Conservation (phyloP, 129 eudicot genomes). For the Lonicera japonica region DNA sequence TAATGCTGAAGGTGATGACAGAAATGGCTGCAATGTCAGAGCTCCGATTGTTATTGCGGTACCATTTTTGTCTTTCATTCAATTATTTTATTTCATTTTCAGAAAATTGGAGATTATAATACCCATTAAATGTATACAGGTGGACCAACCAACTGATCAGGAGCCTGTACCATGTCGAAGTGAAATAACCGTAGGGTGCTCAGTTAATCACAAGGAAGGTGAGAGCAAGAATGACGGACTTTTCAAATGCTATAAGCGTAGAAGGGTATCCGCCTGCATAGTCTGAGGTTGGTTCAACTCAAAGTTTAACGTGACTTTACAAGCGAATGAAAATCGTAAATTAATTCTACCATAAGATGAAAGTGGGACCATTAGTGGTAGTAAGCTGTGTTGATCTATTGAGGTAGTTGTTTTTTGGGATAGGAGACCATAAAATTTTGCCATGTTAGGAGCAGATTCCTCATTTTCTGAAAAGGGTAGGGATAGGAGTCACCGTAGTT, state of each 20-base stretch:
- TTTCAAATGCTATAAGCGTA: not conserved
- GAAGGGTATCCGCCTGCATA: not conserved
- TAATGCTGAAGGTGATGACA: slow-evolving; percentile 11
- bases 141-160: not conserved
- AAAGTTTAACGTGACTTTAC: no score
- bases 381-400: not conserved
- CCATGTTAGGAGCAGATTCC: not conserved
- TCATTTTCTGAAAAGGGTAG: not conserved
- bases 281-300: no score
- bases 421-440: not conserved
- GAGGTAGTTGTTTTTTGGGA: not conserved
- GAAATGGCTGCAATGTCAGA: not conserved
- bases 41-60: not conserved
- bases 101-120: not conserved
- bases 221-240: not conserved
- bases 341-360: not conserved
- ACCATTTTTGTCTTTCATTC: not conserved
- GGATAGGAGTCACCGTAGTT: not conserved
- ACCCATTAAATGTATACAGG: not conserved
- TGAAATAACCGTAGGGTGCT: not conserved
- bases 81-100: not conserved
- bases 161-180: not conserved
- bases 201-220: not conserved
- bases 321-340: not conserved
- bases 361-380: not conserved